Conservation (phyloP, 805 yeast genomes). For the Zygoascus bituminiphila region DNA sequence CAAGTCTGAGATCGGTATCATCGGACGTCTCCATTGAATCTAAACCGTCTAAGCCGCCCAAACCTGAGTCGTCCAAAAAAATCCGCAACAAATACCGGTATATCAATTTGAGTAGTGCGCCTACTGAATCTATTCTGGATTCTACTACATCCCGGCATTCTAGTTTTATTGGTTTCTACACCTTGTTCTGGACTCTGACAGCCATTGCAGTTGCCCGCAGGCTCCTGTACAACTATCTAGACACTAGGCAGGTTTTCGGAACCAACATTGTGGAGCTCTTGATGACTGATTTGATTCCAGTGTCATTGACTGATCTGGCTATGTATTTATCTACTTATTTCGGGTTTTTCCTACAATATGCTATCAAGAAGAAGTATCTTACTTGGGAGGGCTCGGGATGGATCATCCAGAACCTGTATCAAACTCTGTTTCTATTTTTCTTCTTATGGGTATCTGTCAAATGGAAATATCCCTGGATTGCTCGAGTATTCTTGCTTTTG, state of each 20-base stretch:
- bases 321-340: slow-evolving; percentile 68
- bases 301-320: slow-evolving; percentile 63
- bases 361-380: slow-evolving; percentile 38
- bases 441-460: slow-evolving; percentile 51
- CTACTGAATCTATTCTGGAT: slow-evolving; percentile 24
- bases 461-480: slow-evolving; percentile 76
- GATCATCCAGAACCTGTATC: slow-evolving; percentile 50
- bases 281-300: slow-evolving; percentile 50
- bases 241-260: slow-evolving; percentile 37
- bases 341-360: slow-evolving; percentile 49
- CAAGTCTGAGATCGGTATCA: not conserved
- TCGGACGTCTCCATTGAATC: not conserved
- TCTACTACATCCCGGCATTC: slow-evolving; percentile 22
- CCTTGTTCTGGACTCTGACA: slow-evolving; percentile 37
- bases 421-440: slow-evolving; percentile 42
- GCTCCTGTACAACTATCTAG: slow-evolving; percentile 44
- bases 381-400: slow-evolving; percentile 63
- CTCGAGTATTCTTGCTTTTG: slow-evolving; percentile 70
- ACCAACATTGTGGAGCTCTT: slow-evolving; percentile 53
- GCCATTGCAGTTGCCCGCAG: slow-evolving; percentile 31
- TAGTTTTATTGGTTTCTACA: slow-evolving; percentile 68
- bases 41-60: not conserved
- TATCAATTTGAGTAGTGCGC: slow-evolving; percentile 16
- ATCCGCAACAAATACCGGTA: slow-evolving; percentile 13
- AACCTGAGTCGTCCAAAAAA: not conserved